A percentile compares a stretch with the other conserved stretches of the same genome.
Evolutionary conservation across 75 land plant species (phyloP).

Genomic region (Picea glauca): DNA sequence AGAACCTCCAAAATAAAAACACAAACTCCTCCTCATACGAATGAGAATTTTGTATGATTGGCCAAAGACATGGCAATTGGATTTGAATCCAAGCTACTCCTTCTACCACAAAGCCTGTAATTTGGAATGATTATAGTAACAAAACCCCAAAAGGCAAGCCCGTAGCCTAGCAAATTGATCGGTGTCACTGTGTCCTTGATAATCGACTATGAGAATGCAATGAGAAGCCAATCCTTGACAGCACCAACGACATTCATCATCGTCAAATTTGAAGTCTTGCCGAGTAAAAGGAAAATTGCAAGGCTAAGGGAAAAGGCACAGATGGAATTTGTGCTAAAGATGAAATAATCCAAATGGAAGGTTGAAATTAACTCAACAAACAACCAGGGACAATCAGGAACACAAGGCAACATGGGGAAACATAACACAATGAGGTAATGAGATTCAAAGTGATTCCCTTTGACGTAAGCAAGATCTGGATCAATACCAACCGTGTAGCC

Average conservation of each 20-base stretch:
- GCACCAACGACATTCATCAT: constrained; percentile 54
- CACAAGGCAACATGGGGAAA: no score
- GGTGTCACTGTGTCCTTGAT: constrained; percentile 81
- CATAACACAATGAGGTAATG: no score
- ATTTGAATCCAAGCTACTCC: constrained; percentile 18
- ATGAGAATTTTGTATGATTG: no score
- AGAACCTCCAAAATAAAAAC: no score
- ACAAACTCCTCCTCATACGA: no score
- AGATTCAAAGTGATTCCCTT: no score
- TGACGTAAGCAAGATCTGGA: no score
- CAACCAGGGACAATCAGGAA: constrained; percentile 79
- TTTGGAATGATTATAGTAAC: constrained; percentile 83
- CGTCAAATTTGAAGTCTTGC: constrained; percentile 89
- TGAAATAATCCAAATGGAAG: constrained; percentile 12
- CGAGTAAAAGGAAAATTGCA: constrained; percentile 83
- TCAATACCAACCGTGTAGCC: constrained; percentile 34
- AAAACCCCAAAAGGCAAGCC: constrained; percentile 77
- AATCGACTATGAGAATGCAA: constrained; percentile 7
- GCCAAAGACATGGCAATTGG: no score
- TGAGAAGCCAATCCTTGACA: no score
- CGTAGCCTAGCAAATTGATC: constrained; percentile 77
- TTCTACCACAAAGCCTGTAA: constrained; percentile 75
- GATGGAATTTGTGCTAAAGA: constrained; percentile 75
- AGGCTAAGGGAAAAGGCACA: constrained; percentile 93
- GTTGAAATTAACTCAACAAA: constrained; percentile 57